These are phyloP conservation scores for Musa beccarii DNA, from an alignment of 176 grass and related monocot species.

Conservation along the genomic window DNA sequence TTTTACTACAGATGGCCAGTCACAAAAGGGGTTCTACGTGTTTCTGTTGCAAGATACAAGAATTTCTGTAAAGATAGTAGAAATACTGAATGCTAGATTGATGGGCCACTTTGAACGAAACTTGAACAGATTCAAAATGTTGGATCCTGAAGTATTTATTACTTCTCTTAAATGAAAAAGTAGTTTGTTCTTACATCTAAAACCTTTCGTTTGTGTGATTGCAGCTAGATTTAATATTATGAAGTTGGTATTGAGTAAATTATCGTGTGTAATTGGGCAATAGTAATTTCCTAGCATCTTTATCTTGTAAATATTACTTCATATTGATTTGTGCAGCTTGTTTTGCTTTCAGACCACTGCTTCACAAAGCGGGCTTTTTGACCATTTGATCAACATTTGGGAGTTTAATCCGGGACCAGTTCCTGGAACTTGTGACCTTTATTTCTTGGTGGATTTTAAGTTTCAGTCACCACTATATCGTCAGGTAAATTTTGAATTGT, in stretches of 20 bases:
- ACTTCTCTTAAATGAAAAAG: too few species aligned
- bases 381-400: conserved; percentile 95
- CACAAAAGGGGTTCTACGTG: not conserved
- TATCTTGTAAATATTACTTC: not conserved
- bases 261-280: too few species aligned
- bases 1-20: not conserved
- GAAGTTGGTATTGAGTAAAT: too few species aligned
- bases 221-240: not conserved
- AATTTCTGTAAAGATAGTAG: too few species aligned
- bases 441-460: conserved; percentile 95
- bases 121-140: too few species aligned
- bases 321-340: conserved; percentile 9
- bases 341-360: conserved; percentile 55
- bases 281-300: too few species aligned
- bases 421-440: conserved; percentile 76
- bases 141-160: too few species aligned
- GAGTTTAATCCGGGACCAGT: conserved; percentile 81
- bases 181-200: too few species aligned
- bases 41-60: too few species aligned
- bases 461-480: conserved; percentile 88
- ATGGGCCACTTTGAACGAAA: too few species aligned
- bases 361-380: conserved; percentile 75
- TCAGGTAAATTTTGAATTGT: conserved; percentile 44
- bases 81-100: too few species aligned
- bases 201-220: not conserved